A percentile compares a stretch with the other conserved stretches of the same genome.
These are phyloP conservation scores for Dioscorea dumetorum DNA, from an alignment of 106 monocot genomes.

Conservation along the genomic window DNA sequence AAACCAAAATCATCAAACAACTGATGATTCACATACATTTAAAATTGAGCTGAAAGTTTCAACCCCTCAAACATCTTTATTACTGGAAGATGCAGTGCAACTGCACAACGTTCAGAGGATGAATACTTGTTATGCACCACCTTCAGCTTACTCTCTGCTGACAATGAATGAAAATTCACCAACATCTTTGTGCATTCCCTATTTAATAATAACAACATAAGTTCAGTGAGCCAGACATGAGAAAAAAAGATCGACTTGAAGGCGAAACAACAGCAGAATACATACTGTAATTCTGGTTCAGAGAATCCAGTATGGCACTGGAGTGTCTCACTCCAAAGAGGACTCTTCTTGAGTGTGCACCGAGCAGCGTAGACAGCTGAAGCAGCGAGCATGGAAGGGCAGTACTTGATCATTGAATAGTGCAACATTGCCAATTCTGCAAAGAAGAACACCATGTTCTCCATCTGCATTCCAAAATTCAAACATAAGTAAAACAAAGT, in stretches of 20 bases:
- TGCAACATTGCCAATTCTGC: conserved; percentile 4
- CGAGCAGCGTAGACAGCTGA: conserved; percentile 58
- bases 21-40: not conserved
- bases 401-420: conserved; percentile 15
- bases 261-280: not conserved
- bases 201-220: too few species aligned
- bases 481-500: not conserved
- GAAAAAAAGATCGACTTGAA: too few species aligned
- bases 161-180: conserved; percentile 25
- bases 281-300: conserved; percentile 48
- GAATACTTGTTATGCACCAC: conserved; percentile 57
- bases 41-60: not conserved
- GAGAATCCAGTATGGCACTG: conserved; percentile 42
- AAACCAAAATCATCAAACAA: not conserved
- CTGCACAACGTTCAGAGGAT: conserved; percentile 18
- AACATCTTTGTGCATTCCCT: conserved; percentile 13
- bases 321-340: conserved; percentile 53
- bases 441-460: conserved; percentile 11
- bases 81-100: conserved; percentile 39
- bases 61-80: conserved; percentile 17
- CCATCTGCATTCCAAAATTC: conserved; percentile 3
- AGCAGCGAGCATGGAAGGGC: conserved; percentile 60
- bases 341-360: conserved; percentile 46
- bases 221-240: too few species aligned
- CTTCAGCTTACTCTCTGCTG: conserved; percentile 37